Evolutionary conservation across 31 red algal genomes (phyloP).

Genomic region (Asparagopsis taxiformis): DNA sequence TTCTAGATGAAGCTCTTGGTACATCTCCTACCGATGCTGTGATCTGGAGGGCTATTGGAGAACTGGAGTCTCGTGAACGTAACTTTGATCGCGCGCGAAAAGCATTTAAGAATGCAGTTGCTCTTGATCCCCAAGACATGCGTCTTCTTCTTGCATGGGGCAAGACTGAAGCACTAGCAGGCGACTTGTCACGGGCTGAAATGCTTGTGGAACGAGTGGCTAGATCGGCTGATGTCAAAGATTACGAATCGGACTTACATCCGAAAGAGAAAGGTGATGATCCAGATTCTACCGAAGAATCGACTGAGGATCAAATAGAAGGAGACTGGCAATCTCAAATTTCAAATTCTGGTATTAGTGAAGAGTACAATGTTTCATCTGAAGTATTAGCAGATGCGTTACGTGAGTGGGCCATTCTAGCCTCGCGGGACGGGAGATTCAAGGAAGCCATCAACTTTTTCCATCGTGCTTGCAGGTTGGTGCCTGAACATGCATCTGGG

Average conservation of each 20-base stretch:
- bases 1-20: slow-evolving; percentile 31
- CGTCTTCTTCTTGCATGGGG: slow-evolving; percentile 54
- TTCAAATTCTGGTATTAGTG: neutral
- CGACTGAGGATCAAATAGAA: neutral
- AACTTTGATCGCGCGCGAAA: slow-evolving; percentile 39
- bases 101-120: slow-evolving; percentile 43
- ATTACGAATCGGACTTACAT: neutral
- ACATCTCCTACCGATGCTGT: slow-evolving; percentile 22
- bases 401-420: slow-evolving; percentile 42
- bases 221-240: neutral
- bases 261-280: neutral
- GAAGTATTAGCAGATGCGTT: slow-evolving; percentile 34
- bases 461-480: slow-evolving; percentile 26
- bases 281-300: neutral
- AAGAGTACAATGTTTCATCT: slow-evolving; percentile 23
- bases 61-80: slow-evolving; percentile 29
- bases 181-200: slow-evolving; percentile 32
- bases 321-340: neutral
- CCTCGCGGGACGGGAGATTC: slow-evolving; percentile 24
- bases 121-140: slow-evolving; percentile 27
- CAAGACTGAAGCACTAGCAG: slow-evolving; percentile 46
- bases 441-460: slow-evolving; percentile 36
- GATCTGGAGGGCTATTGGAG: slow-evolving; percentile 49
- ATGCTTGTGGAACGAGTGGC: slow-evolving; percentile 20
- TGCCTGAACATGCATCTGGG: slow-evolving; percentile 6